A percentile compares a stretch with the other conserved stretches of the same genome.
phyloP scores from a whole-genome alignment of 2,329 filamentous ascomycete genomes.

The Cercospora citrullina region DNA sequence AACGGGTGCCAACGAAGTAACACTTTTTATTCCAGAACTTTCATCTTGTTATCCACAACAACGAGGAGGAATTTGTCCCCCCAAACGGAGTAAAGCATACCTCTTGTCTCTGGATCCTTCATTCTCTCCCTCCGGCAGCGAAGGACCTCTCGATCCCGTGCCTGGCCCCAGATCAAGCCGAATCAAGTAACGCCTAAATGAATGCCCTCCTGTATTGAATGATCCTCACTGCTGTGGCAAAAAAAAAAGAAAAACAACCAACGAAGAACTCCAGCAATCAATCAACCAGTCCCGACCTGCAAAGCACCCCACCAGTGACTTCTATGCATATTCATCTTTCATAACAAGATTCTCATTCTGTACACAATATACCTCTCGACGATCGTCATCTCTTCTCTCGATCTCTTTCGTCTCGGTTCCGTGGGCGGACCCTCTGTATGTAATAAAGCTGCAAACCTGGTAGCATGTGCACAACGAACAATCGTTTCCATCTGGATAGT shows the following conservation, averaged over 20 bases:
- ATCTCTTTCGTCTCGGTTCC: not conserved
- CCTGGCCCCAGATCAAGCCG: not conserved
- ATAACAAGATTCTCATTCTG: not conserved
- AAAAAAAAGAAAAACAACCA: not conserved
- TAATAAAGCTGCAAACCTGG: not conserved
- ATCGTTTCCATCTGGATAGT: not conserved
- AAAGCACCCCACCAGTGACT: not conserved
- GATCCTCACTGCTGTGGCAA: not conserved
- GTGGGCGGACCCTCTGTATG: not conserved
- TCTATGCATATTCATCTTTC: not conserved
- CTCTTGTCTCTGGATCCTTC: not conserved
- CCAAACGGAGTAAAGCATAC: too few relatives aligned
- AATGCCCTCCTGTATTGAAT: not conserved
- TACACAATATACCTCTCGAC: not conserved
- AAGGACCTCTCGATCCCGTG: not conserved
- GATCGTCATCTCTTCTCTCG: not conserved
- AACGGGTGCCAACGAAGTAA: not conserved
- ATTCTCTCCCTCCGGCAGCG: not conserved
- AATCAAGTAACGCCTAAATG: not conserved
- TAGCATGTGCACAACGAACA: not conserved
- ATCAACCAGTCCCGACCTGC: not conserved
- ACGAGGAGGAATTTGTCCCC: not conserved
- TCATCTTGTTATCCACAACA: not conserved
- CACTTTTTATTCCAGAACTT: not conserved
- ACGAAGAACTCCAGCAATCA: not conserved